Base-by-base conservation (phyloP, 768 basidiomycete genomes). In the Bullera alba region DNA sequence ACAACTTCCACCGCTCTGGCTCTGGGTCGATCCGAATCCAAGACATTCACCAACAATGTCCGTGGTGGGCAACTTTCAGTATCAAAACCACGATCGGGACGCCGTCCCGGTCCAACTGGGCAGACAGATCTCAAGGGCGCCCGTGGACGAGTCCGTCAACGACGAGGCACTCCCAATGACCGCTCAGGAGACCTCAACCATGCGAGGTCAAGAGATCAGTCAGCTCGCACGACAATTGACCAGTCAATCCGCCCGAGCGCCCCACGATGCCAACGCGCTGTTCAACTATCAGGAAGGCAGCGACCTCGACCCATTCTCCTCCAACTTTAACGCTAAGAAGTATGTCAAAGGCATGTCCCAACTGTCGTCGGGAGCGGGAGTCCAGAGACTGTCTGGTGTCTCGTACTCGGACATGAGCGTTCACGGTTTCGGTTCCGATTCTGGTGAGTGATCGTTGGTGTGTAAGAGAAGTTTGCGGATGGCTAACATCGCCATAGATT, bases 341-440 rank as follows among this genome's bases (percentile, higher is more conserved):
- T 77, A 74, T 73, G 66, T 71, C 30, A 65, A 67, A 38, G 58
- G 57, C 3, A 45, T 76, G 16, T 58, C 71, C 44, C 53, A 54
- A 27, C 45, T 73, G 29, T 27, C 44, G 25, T 25, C 45, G 37
- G 35, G 55, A 39, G 23, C 43, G 29, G 45, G 54, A 30, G 35
- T 41, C 34, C 21, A 41, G 16, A 29, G 74, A 23, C 69, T 64
- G 16, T 66, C 73, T 14, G 77, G 76, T 52, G 63, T 77, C 42
- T 61, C 74, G 12, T 77, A 74, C 63, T 55, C 56, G 15, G 65
- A 75, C 47, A 68, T 78, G 27, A 69, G 64, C 8, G 70, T 70
- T 7, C 63, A 70, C 48, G 71, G 71, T n/a, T 69, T 51, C 35
- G 68, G 67, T 1, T 61, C 58, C 2, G 65, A 65, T 50, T 56